Base-by-base conservation (phyloP, 2,329 filamentous ascomycete species). In the Pseudocercospora ulei region DNA sequence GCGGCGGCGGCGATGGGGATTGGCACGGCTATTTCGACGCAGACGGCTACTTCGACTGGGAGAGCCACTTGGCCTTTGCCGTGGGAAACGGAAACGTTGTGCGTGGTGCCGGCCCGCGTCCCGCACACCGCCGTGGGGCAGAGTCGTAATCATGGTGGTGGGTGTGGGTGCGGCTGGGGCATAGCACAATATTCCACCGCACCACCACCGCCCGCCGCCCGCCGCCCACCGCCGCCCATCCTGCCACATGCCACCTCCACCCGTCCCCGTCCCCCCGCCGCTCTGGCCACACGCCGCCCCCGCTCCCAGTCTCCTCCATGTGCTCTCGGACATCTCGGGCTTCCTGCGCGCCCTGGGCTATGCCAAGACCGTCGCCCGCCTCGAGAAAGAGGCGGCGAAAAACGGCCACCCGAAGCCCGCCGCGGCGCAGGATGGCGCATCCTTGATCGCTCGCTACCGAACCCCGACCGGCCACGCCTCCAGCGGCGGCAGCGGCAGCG, bases 301-400 rank as follows among this genome's bases (percentile, higher is more conserved):
- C 11, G 37, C 49, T 9, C 45, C 49, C 5, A 34, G 42, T 13
- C 26, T 47, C 3, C 14, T 36, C 31, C 44, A 53, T 12, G 40
- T 56, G 13, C 46, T 58, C 12, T 44, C 41, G 18, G 55, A 58
- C 35, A 24, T 55, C 23, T 48, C 48, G 3, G 49, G 54, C 31
- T 57, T 58, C 43, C 44, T 61, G 30, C 45, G 52, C 20, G 48
- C 52, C 30, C 46, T 58, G 30, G 56, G 56, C 12, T 61, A 54
- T 45, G 45, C 46, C 14, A 56, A 58, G 44, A 55, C 56, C 2
- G 46, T 55, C 18, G 47, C 44, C 17, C 49, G 55, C 3, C 43
- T 61, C 11, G 31, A 52, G 19, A 56, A 56, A 22, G 57, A 61
- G 35, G 56, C 58, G 8, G 47, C 52, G 37, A 53, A 52, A 30